Evolutionary conservation across 306 rosid genomes (phyloP), one percentile per base, ranked within the genome.

Genomic region (Sicyos baderoa): DNA sequence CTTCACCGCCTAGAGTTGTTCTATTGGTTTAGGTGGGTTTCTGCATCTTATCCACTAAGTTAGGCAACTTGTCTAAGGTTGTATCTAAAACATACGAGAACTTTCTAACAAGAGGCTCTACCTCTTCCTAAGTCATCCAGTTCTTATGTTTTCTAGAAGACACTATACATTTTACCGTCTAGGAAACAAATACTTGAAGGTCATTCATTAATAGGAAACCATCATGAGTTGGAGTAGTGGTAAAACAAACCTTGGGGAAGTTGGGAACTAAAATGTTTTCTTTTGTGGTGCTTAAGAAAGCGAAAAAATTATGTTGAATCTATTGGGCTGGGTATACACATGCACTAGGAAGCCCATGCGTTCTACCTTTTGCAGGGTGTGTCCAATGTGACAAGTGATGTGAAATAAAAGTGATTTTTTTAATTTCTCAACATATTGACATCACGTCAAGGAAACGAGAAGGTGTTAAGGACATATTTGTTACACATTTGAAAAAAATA

Each of bases 271-370:
- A 32, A 32, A 55, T 22, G 61, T 5, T 8, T 55, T 55, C 32
- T 55, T 55, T 22, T 22, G 61, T 55, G 61, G 37, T 22, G 61
- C 61, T 55, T 4, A 22, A 55, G 61, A 22, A 55, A 55, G 61
- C 9, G 5, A 11, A 21, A 21, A 1, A 54, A 12, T 11, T 54
- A 22, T 55, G 7, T 55, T 55, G 35, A 55, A 21, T 10, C 59
- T 54, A 54, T 55, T 53, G 27, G 23, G 10, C 19, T 7, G 42
- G 42, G 42, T 35, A 35, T 53, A 53, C 13, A 18, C 25, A 53
- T 54, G 58, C 51, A 48, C n/a, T 48, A 48, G 51, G n/a, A 48
- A 13, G 51, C n/a, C 15, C 51, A 14, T 48, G n/a, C 58, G 4
- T 19, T 54, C 27, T 54, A 54, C 27, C 21, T 54, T 54, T 19